Evolutionary conservation across 1,284 basidiomycete species (phyloP), one percentile per base, ranked within the genome.

Genomic region (Ustilago curta): DNA sequence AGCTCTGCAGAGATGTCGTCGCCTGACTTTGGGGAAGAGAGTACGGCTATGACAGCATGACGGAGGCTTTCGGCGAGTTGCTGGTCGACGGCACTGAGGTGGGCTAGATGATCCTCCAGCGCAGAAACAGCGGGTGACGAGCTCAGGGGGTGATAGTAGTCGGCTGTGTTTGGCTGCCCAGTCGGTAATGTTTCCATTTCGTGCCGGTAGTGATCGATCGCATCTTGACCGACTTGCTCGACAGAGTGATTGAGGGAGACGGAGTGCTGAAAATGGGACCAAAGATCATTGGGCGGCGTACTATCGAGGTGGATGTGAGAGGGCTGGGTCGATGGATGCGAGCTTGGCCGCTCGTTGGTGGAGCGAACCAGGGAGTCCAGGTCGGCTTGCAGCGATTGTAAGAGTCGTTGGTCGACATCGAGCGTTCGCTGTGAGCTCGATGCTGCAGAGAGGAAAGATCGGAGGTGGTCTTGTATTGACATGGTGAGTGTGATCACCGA

Each of bases 1-100:
- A 97, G 85, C 73, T 93, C 91, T 35, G 87, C 89, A 27, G 93
- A 93, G 32, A 95, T 90, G n/a, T 89, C 89, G 48, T 94, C 92
- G 2, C 59, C 71, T 19, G 70, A 66, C 12, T 51, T 57, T 0
- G 66, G 51, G 1, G 74, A 76, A 5, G 63, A 52, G 4, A 76
- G 54, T n/a, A 53, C 21, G 3, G 60, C 47, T 8, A 63, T 9
- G 25, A 72, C 27, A 19, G 52, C 67, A n/a, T 68, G 52, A n/a
- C 57, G 59, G 12, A 76, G 16, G 50, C 70, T 70, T 18, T 60
- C 59, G 6, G 74, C 74, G 11, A 76, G 59, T 32, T 69, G 66
- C 4, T 51, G 50, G 14, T 76, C 74, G 18, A 23, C 37, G 6
- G 65, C 47, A 11, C 42, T 45, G 40, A 72, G 49, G 40, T 60